Evolutionary conservation across 1,139 yeast species (phyloP), one percentile per base, ranked within the genome.

Genomic region (Blastobotrys proliferans): DNA sequence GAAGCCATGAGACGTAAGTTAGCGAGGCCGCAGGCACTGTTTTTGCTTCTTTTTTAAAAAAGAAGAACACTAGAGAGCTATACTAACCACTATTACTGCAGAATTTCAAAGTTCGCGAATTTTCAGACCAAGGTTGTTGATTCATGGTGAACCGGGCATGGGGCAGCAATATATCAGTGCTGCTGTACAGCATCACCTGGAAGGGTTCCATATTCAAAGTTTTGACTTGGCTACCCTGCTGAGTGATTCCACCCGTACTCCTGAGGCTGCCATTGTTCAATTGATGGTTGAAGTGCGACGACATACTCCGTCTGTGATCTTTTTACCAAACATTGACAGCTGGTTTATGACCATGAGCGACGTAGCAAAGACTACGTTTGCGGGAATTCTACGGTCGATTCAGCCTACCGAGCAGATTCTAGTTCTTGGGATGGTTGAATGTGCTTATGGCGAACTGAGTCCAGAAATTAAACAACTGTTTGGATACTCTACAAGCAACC

Each of bases 151-250:
- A 2, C 67, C 72, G n/a, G 97, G 97, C 0, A 77, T 77, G 64
- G 99, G 98, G 1, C 96, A 90, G 55, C 86, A 81, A 53, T 90
- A 92, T 61, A 61, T 94, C 13, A 84, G 92, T 8, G 74, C 92
- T 1, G 97, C 97, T 0, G 70, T 88, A 13, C 67, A 92, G 45
- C 85, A 88, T 55, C 76, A 79, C 54, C 68, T 94, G 47, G 98
- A 92, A 65, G 96, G 96, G 0, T 88, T 82, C 55, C 94, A 88
- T 58, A 81, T 88, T 8, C 97, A 92, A 58, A 76, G 84, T 1
- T 69, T 94, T 37, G 98, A 92, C 61, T 69, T 92, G 48, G 87
- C 90, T 1, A 74, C 82, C 17, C 63, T 92, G 47, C 79, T 82
- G 53, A 81, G 92, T 11, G 97, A 90, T 56, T 73, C 94, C 4